Evolutionary conservation across 176 grass and related monocot genomes (phyloP).

Genomic region (Paspalum notatum): DNA sequence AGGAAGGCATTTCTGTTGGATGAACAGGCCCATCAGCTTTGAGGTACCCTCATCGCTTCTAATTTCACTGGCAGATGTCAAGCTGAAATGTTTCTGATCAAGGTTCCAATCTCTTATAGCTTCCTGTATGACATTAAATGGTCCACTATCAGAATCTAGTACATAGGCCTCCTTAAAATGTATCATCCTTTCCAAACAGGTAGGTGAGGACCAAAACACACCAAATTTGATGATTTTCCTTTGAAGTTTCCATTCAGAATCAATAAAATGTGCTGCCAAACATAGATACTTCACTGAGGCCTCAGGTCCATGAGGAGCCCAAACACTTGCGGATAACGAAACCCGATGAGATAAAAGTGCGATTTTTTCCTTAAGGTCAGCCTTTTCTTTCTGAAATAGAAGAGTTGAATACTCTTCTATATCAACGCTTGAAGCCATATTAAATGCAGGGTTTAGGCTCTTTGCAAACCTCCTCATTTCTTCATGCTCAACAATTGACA

Average conservation of each 20-base stretch:
- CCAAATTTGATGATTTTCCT: slow-evolving; percentile 63
- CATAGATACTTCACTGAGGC: slow-evolving; percentile 50
- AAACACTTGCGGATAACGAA: slow-evolving; percentile 60
- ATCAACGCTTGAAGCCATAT: slow-evolving; percentile 55
- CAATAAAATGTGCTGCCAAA: slow-evolving; percentile 53
- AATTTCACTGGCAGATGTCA: slow-evolving; percentile 45
- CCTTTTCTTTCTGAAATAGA: slow-evolving; percentile 59
- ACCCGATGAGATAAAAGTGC: slow-evolving; percentile 34
- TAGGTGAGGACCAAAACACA: slow-evolving; percentile 42
- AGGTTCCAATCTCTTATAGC: slow-evolving; percentile 67
- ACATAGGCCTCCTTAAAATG: slow-evolving; percentile 45
- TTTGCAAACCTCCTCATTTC: slow-evolving; percentile 62
- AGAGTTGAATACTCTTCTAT: slow-evolving; percentile 57
- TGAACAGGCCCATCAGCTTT: slow-evolving; percentile 49
- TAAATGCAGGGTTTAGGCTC: slow-evolving; percentile 55
- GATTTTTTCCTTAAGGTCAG: slow-evolving; percentile 62
- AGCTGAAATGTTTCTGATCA: slow-evolving; percentile 53
- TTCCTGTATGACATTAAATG: slow-evolving; percentile 53
- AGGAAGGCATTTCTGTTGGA: slow-evolving; percentile 38
- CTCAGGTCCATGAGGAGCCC: slow-evolving; percentile 44
- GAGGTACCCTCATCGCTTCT: slow-evolving; percentile 21
- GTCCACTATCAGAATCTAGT: slow-evolving; percentile 43
- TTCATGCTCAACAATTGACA: slow-evolving; percentile 57
- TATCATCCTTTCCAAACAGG: slow-evolving; percentile 56
- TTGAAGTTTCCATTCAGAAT: slow-evolving; percentile 56